phyloP scores from a whole-genome alignment of 768 basidiomycete genomes.

The Lentinula guzmanii region DNA sequence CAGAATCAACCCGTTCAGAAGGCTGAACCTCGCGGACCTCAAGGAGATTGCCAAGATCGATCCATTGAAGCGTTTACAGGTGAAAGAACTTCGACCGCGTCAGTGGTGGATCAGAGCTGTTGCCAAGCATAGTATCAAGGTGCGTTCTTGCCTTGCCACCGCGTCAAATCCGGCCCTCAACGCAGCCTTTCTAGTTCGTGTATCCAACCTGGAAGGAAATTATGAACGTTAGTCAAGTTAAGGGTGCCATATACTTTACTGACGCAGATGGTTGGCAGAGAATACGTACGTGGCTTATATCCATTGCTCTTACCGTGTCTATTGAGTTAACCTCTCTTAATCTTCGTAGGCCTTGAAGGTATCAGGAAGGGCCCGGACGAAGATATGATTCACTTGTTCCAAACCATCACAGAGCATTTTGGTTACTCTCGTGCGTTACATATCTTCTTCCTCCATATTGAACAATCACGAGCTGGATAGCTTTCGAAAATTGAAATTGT shows the following conservation, averaged over 20 bases:
- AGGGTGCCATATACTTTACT: background rate
- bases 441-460: background rate
- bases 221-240: background rate
- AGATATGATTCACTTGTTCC: background rate
- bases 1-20: background rate
- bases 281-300: background rate
- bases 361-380: background rate
- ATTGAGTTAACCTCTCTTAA: background rate
- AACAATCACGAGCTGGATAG: background rate
- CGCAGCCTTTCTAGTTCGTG: background rate
- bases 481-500: background rate
- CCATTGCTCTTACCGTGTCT: background rate
- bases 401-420: background rate
- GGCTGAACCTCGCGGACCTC: background rate
- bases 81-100: background rate
- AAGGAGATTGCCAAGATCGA: background rate
- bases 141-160: background rate
- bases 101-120: background rate
- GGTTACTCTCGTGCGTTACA: background rate
- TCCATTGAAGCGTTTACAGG: background rate
- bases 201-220: background rate
- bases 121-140: background rate
- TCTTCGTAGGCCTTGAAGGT: background rate
- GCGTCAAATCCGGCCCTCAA: background rate
- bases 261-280: background rate